Percentiles rank a stretch among this genome's conserved stretches.
Conservation (phyloP, 2,329 filamentous ascomycete species). For the Alternaria tenuissima region DNA sequence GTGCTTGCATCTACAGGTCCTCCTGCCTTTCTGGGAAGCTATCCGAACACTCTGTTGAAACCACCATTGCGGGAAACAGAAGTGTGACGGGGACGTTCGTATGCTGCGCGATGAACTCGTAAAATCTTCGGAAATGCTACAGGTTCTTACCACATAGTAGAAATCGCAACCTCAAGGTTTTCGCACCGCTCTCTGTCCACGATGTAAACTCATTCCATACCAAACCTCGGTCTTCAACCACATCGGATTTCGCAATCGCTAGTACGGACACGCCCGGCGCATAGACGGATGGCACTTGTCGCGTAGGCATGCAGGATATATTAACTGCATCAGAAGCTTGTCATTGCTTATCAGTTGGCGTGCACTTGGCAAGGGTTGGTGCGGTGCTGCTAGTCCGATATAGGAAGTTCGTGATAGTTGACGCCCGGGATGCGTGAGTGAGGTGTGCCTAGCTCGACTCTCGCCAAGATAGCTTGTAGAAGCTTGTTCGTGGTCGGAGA, state of each 20-base stretch:
- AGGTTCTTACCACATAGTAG: not conserved
- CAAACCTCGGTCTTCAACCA: not conserved
- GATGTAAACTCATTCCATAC: not conserved
- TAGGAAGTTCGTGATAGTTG: constrained; percentile 9
- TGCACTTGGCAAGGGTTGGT: constrained; percentile 10
- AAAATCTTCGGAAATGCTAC: too few relatives aligned
- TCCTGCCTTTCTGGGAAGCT: constrained; percentile 1
- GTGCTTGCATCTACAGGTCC: not conserved
- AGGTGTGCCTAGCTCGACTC: not conserved
- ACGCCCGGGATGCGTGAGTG: not conserved
- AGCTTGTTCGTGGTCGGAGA: not conserved
- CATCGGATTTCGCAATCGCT: not conserved
- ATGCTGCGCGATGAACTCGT: not conserved
- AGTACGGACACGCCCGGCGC: not conserved
- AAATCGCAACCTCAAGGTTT: not conserved
- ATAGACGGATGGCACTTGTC: not conserved
- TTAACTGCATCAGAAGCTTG: constrained; percentile 10
- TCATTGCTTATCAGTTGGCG: constrained; percentile 14
- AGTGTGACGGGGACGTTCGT: not conserved
- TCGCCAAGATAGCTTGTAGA: constrained; percentile 1
- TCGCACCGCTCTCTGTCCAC: not conserved
- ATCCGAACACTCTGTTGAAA: not conserved
- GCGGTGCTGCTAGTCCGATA: constrained; percentile 2
- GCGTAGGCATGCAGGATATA: not conserved
- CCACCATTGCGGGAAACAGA: not conserved